Percentiles rank a stretch among this genome's conserved stretches.
These are phyloP conservation scores for Styphnolobium japonicum DNA, from an alignment of 306 rosid species.

Conservation along the genomic window DNA sequence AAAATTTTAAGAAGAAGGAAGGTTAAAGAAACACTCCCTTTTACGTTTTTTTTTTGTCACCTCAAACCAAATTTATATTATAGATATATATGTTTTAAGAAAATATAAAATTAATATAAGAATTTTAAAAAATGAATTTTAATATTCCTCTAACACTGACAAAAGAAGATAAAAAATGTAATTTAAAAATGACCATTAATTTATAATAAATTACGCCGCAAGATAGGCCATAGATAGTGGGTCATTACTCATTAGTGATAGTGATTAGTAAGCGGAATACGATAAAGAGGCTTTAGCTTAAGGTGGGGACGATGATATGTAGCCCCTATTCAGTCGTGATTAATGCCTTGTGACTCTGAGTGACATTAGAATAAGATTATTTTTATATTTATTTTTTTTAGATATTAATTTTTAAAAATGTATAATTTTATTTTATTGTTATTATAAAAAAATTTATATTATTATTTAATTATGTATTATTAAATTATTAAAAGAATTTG, in stretches of 20 bases:
- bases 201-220: slow-evolving; percentile 19
- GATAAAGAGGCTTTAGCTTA: neutral
- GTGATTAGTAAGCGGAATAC: neutral
- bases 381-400: too few relatives aligned
- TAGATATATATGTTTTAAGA: neutral
- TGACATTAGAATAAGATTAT: too few relatives aligned
- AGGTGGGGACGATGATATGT: slow-evolving; percentile 17
- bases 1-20: too few relatives aligned
- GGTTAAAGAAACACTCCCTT: neutral
- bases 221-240: slow-evolving; percentile 26
- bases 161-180: too few relatives aligned
- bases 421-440: too few relatives aligned
- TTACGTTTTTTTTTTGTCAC: neutral
- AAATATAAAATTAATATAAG: neutral
- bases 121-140: neutral
- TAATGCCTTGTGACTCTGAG: neutral
- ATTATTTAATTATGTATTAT: too few relatives aligned
- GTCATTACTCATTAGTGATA: neutral
- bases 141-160: neutral
- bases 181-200: neutral
- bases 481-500: too few relatives aligned
- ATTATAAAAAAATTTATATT: too few relatives aligned
- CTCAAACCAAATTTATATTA: neutral
- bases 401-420: too few relatives aligned
- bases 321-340: neutral